Percentiles rank a stretch among this genome's conserved stretches.
These are phyloP conservation scores for Chaetoceros tenuissimus DNA, from an alignment of 108 stramenopile species.

Conservation along the genomic window DNA sequence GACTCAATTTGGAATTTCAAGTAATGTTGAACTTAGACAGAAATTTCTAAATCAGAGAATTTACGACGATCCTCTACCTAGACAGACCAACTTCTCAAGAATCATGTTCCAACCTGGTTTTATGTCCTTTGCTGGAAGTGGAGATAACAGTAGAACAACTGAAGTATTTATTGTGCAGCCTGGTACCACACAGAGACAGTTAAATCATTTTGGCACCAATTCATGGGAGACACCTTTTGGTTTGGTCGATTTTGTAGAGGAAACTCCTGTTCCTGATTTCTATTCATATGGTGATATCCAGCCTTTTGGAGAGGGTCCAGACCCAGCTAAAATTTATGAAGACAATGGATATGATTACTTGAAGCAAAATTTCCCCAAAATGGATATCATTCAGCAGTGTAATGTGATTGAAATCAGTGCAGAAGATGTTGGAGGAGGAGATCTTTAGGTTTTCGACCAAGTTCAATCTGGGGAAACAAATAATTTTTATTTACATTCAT, in stretches of 20 bases:
- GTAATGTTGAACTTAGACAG: neutral
- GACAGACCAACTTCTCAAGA: too few species aligned
- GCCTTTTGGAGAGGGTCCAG: conserved; percentile 17
- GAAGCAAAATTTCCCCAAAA: conserved; percentile 18
- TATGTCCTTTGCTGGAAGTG: conserved; percentile 23
- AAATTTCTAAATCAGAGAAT: conserved; percentile 4
- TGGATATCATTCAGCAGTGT: conserved; percentile 20
- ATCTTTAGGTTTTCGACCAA: too few species aligned
- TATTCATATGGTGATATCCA: conserved; percentile 19
- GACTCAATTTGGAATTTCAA: conserved; percentile 6
- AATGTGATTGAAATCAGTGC: too few species aligned
- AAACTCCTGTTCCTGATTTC: conserved; percentile 1
- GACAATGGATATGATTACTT: conserved; percentile 24
- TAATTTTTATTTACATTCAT: too few species aligned
- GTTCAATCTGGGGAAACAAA: too few species aligned
- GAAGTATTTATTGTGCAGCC: conserved; percentile 29
- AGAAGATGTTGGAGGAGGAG: too few species aligned
- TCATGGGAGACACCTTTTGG: conserved; percentile 20
- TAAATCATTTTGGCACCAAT: conserved; percentile 14
- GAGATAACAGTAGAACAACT: conserved; percentile 12
- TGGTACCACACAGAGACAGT: conserved; percentile 7
- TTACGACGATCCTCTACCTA: conserved; percentile 16
- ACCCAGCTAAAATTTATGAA: conserved; percentile 14
- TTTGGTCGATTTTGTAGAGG: conserved; percentile 3
- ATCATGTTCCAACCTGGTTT: conserved; percentile 22